Conservation (phyloP, 2,329 filamentous ascomycete genomes). For the Colletotrichum falcatum region DNA sequence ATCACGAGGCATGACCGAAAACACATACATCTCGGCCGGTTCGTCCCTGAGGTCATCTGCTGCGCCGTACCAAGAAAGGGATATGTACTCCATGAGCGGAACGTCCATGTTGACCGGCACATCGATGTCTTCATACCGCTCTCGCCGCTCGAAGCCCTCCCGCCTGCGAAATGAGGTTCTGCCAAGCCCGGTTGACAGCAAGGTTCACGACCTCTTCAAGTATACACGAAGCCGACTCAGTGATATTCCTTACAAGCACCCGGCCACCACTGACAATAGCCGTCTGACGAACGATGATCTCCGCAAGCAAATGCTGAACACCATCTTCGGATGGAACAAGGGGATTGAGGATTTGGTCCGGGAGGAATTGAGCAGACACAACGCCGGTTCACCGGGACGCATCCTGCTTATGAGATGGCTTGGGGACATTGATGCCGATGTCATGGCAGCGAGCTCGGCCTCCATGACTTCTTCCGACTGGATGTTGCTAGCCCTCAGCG, state of each 20-base stretch:
- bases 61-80: constrained; percentile 51
- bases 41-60: constrained; percentile 64
- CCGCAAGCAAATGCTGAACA: constrained; percentile 88
- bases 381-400: constrained; percentile 77
- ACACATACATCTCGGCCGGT: constrained; percentile 76
- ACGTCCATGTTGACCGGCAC: constrained; percentile 54
- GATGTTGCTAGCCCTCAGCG: constrained; percentile 94
- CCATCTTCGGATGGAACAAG: constrained; percentile 95
- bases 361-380: constrained; percentile 85
- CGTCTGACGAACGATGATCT: constrained; percentile 82
- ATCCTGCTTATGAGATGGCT: constrained; percentile 94
- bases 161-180: constrained; percentile 84
- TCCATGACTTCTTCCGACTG: constrained; percentile 95
- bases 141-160: constrained; percentile 67
- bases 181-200: constrained; percentile 79
- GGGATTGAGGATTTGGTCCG: constrained; percentile 84
- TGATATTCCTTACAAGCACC: constrained; percentile 84
- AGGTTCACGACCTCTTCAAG: constrained; percentile 84
- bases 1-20: constrained; percentile 69
- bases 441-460: constrained; percentile 83
- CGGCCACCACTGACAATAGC: constrained; percentile 67
- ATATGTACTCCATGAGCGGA: constrained; percentile 68
- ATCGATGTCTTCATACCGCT: constrained; percentile 62
- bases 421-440: constrained; percentile 83
- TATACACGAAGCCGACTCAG: constrained; percentile 83